Conservation (phyloP, 768 basidiomycete genomes). For the Dentipellis sp. region DNA sequence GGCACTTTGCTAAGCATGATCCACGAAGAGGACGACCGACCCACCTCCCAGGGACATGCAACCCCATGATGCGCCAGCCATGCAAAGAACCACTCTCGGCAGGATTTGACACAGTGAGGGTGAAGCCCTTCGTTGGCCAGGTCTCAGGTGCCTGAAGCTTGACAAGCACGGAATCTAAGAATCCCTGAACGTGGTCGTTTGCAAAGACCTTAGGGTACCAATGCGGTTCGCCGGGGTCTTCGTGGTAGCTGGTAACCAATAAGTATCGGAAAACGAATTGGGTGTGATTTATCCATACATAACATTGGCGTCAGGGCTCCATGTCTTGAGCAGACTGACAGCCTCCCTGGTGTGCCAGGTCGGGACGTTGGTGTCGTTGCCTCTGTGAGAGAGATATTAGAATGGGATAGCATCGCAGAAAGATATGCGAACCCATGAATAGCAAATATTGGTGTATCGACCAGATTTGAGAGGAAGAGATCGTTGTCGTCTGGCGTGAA, state of each 20-base stretch:
- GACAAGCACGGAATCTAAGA: slow-evolving; percentile 34
- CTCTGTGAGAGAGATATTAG: slow-evolving; percentile 30
- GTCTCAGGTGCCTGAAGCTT: slow-evolving; percentile 3
- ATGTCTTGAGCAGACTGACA: slow-evolving; percentile 47
- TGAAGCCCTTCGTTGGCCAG: slow-evolving; percentile 31
- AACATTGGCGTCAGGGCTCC: slow-evolving; percentile 42
- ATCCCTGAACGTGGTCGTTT: slow-evolving; percentile 44
- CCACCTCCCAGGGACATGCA: slow-evolving; percentile 63
- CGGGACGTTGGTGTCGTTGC: slow-evolving; percentile 80
- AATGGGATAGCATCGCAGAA: too few species aligned
- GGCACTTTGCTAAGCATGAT: neutral
- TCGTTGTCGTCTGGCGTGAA: slow-evolving; percentile 85
- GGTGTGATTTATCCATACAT: slow-evolving; percentile 30
- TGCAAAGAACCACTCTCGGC: slow-evolving; percentile 59
- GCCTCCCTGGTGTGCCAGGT: slow-evolving; percentile 74
- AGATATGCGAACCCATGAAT: slow-evolving; percentile 57
- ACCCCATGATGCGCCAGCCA: slow-evolving; percentile 56
- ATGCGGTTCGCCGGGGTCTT: slow-evolving; percentile 54
- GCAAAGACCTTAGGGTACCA: slow-evolving; percentile 60
- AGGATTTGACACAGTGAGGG: slow-evolving; percentile 65
- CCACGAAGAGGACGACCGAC: slow-evolving; percentile 10
- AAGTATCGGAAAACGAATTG: neutral
- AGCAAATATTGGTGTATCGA: slow-evolving; percentile 57
- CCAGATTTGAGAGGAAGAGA: slow-evolving; percentile 72
- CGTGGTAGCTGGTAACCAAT: slow-evolving; percentile 36